Evolutionary conservation across 2,329 filamentous ascomycete genomes (phyloP), one percentile per base, ranked within the genome.

Genomic region (Elsinoe batatas): DNA sequence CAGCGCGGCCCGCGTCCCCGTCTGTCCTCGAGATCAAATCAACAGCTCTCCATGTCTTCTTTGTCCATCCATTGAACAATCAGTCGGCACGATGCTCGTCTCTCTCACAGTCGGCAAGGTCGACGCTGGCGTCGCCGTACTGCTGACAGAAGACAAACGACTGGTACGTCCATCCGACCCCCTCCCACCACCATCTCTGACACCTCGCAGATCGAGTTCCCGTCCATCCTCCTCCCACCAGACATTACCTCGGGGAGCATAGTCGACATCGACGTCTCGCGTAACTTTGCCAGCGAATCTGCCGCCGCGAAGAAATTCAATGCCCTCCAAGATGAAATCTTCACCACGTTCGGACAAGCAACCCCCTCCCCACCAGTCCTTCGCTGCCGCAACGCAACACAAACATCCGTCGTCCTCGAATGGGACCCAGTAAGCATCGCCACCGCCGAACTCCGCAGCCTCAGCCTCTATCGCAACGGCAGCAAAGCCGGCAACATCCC

Each of bases 91-190:
- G 7, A 97, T 98, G 93, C 80, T 97, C 68, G 88, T 98, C 74
- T 97, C 93, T 63, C 80, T 98, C 69, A 97, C 91, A 51, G 93
- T 98, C 73, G 93, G 93, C 78, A 98, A 98, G 77, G 93, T 98
- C 74, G 93, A 98, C 74, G 93, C 93, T 66, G 93, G 93, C 73
- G 91, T 98, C 69, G 95, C 93, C 50, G 93, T 98, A 60, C 84
- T 98, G 56, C 77, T 98, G 67, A 98, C 93, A 47, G 87, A 95
- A 69, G 93, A 98, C 73, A 97, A 97, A 74, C 85, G 93, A 69
- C 80, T 98, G 65, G 91, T 96, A 82, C 67, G 84, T 72, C 59
- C 55, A 51, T 56, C 54, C n/a, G 8, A 13, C 35, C 33, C 11
- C 11, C 20, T 32, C 47, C n/a, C 53, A 40, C 13, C 3, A 30